Evolutionary conservation across 805 yeast genomes (phyloP), one percentile per base, ranked within the genome.

Genomic region (Ogataea neopini): DNA sequence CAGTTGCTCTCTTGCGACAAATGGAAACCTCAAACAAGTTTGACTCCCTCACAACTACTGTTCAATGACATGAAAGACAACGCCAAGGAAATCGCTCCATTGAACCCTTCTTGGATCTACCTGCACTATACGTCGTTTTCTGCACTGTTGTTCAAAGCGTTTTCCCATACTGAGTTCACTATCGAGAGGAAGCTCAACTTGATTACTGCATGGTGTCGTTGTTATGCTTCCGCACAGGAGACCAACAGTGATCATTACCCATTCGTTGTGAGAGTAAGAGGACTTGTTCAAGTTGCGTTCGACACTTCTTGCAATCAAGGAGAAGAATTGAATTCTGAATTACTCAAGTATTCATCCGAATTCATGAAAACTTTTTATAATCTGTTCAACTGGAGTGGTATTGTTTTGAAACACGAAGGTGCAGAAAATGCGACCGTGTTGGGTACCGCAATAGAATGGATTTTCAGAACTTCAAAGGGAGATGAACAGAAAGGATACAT

Each of bases 91-190:
- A 9, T 38, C 15, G 36, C 29, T 8, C 38, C 47, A 6, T 7
- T 32, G 19, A 43, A 29, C 18, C 40, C 40, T 6, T 25, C n/a
- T 3, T 44, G 47, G 47, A 37, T 44, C 7, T 14, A 9, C 9
- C 8, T 35, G 15, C 38, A 44, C 25, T 18, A 34, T 15, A 17
- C 11, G 1, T 17, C 17, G 19, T 44, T 48, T 40, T 14, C 38
- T 3, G 7, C 20, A 11, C 20, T 32, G 10, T 9, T 48, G 30
- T 13, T 15, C n/a, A 23, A 28, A 17, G 53, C 50, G 5, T 40
- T 49, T 33, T 10, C 35, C n/a, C 25, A 22, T 11, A 22, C 26
- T 13, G 23, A 22, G n/a, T n/a, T 45, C 3, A 11, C 18, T 7
- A 26, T 29, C 13, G 41, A 32, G 13, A 19, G 26, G 22, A 48